A percentile compares a stretch with the other conserved stretches of the same genome.
Conservation (phyloP, 2,329 filamentous ascomycete species). For the Parascedosporium putredinis region DNA sequence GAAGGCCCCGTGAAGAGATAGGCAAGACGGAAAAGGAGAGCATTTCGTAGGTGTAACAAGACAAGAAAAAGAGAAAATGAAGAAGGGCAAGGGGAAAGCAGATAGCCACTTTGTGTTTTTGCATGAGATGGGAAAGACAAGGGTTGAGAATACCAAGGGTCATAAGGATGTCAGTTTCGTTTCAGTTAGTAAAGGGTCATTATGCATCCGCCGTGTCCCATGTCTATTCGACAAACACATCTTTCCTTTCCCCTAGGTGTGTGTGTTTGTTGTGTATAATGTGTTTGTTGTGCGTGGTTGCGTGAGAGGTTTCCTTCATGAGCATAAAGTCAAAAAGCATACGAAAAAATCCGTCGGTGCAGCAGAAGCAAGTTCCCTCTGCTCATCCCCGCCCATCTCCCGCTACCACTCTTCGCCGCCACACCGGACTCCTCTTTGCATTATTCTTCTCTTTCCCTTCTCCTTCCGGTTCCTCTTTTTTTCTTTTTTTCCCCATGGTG, state of each 20-base stretch:
- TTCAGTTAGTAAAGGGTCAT: conserved; percentile 4
- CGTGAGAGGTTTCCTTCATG: neutral
- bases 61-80: conserved; percentile 9
- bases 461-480: neutral
- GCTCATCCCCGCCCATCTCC: no score
- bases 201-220: conserved; percentile 1
- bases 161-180: conserved; percentile 2
- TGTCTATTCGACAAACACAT: conserved; percentile 4
- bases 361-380: no score
- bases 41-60: conserved; percentile 4
- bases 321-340: conserved; percentile 7
- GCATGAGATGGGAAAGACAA: conserved; percentile 5
- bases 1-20: neutral
- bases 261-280: conserved; percentile 8
- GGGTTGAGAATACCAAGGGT: neutral
- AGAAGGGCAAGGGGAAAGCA: conserved; percentile 7
- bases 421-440: neutral
- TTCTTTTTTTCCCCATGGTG: conserved; percentile 11
- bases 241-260: neutral
- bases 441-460: neutral
- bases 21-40: conserved; percentile 7
- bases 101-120: no score
- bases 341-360: no score
- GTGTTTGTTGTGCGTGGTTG: neutral
- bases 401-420: no score